These are phyloP conservation scores for Trichoderma arundinaceum DNA, from an alignment of 2,329 filamentous ascomycete species.

Conservation along the genomic window DNA sequence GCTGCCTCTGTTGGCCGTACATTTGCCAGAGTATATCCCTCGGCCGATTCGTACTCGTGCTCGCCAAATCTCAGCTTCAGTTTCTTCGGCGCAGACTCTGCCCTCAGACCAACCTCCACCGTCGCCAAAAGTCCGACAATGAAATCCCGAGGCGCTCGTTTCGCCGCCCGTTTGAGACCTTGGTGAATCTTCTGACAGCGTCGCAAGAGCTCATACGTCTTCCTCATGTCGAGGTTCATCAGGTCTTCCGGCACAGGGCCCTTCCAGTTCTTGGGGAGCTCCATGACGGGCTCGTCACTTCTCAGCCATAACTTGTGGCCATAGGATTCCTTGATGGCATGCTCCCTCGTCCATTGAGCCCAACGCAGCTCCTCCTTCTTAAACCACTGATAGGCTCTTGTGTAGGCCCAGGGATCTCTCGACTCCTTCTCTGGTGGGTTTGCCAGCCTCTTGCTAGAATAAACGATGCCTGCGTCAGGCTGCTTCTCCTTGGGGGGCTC, in stretches of 20 bases:
- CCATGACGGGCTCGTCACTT: constrained; percentile 35
- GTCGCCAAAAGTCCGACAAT: constrained; percentile 30
- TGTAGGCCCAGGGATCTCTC: constrained; percentile 40
- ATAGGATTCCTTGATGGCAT: constrained; percentile 35
- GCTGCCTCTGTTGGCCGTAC: constrained; percentile 38
- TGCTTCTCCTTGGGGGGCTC: constrained; percentile 22
- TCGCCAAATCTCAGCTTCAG: constrained; percentile 31
- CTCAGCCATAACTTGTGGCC: constrained; percentile 18
- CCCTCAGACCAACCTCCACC: constrained; percentile 31
- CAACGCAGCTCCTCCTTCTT: constrained; percentile 34
- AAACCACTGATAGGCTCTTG: constrained; percentile 38
- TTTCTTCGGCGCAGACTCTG: background rate
- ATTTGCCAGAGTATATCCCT: constrained; percentile 3
- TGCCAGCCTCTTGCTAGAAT: constrained; percentile 34
- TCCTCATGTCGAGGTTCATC: constrained; percentile 38
- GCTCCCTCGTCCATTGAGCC: constrained; percentile 33
- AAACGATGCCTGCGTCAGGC: constrained; percentile 37
- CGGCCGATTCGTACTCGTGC: constrained; percentile 25
- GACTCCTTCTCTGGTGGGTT: constrained; percentile 37
- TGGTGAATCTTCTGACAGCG: constrained; percentile 33
- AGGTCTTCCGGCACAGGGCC: constrained; percentile 35
- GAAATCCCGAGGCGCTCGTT: constrained; percentile 34
- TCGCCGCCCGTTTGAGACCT: constrained; percentile 31
- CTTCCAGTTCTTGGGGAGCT: constrained; percentile 37
- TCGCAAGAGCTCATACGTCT: constrained; percentile 32